phyloP scores from a whole-genome alignment of 176 grass and related monocot genomes.

The Bromus sterilis region DNA sequence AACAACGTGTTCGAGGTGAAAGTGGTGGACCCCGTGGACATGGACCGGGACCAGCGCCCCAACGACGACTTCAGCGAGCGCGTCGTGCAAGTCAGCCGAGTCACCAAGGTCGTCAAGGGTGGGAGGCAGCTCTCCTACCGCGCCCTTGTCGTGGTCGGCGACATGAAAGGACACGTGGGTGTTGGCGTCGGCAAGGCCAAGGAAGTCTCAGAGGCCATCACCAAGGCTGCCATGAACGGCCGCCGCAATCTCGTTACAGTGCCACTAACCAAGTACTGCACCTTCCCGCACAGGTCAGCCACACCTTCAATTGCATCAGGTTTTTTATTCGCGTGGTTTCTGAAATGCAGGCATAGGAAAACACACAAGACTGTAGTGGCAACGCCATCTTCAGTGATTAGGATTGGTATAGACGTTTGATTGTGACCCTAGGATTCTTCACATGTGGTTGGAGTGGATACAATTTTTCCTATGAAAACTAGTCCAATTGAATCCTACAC shows the following conservation, averaged over 20 bases:
- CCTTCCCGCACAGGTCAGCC: slow-evolving; percentile 87
- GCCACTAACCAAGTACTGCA: slow-evolving; percentile 79
- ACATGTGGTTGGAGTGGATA: too few relatives aligned
- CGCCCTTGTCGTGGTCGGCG: slow-evolving; percentile 71
- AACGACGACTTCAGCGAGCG: slow-evolving; percentile 81
- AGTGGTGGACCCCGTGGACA: slow-evolving; percentile 45
- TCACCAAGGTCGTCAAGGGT: slow-evolving; percentile 87
- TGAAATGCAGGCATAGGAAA: background rate
- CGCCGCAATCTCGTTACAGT: slow-evolving; percentile 76
- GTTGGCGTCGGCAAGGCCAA: slow-evolving; percentile 88
- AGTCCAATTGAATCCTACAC: too few relatives aligned
- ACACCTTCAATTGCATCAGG: background rate
- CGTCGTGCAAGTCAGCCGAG: slow-evolving; percentile 73
- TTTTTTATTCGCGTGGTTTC: background rate
- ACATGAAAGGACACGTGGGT: slow-evolving; percentile 77
- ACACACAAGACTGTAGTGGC: background rate
- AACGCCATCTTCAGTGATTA: background rate
- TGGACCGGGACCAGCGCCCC: slow-evolving; percentile 55
- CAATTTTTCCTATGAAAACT: too few relatives aligned
- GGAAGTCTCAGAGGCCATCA: slow-evolving; percentile 71
- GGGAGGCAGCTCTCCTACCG: slow-evolving; percentile 80
- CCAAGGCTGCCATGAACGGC: slow-evolving; percentile 66
- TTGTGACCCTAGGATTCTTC: too few relatives aligned
- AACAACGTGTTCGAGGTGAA: slow-evolving; percentile 69
- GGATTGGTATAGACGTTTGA: too few relatives aligned